Base-by-base conservation (phyloP, 805 yeast genomes). In the Clavispora vitiphila region DNA sequence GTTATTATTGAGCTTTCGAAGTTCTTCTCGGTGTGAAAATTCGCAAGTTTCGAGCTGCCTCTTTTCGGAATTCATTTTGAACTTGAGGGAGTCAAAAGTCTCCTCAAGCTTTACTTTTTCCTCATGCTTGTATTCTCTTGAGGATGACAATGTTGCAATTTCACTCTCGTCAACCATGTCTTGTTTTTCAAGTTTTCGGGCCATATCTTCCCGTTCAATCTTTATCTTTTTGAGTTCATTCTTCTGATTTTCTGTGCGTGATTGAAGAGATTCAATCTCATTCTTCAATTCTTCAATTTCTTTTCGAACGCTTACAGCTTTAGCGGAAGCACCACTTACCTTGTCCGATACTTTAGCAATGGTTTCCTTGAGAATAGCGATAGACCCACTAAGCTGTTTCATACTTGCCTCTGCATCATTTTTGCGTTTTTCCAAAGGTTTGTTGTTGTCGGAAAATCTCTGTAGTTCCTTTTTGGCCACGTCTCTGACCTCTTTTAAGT, bases 401-500 rank as follows among this genome's bases (percentile, higher is more conserved):
- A 48, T 32, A n/a, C 35, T 31, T 10, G 14, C 22, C 4, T 34
- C 36, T 2, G 43, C 40, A 2, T 34, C 38, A 22, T 15, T 20
- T 4, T 37, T 32, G 35, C 40, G 36, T 1, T 47, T 35, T 16
- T 49, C 43, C 23, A 67, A 44, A 1, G 72, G 71, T 12, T 43
- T 42, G 7, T 54, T 41, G 20, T 54, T 53, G 1, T 47, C 44
- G 19, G 57, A 53, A 35, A 61, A 64, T 20, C 50, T 50, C 7
- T 49, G 51, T n/a, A 68, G 53, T 3, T 58, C 58, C 11, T 52
- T 48, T 35, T 69, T 65, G 5, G 69, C 71, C 1, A 58, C 54
- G 15, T 65, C 68, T 30, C 75, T 50, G 23, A 61, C 62, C 7
- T 50, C 42, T 21, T 71, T 65, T 29, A 69, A 55, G 11, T 60